A percentile compares a stretch with the other conserved stretches of the same genome.
Conservation (phyloP, 331 rosid genomes). For the Rhamnella rubrinervis region DNA sequence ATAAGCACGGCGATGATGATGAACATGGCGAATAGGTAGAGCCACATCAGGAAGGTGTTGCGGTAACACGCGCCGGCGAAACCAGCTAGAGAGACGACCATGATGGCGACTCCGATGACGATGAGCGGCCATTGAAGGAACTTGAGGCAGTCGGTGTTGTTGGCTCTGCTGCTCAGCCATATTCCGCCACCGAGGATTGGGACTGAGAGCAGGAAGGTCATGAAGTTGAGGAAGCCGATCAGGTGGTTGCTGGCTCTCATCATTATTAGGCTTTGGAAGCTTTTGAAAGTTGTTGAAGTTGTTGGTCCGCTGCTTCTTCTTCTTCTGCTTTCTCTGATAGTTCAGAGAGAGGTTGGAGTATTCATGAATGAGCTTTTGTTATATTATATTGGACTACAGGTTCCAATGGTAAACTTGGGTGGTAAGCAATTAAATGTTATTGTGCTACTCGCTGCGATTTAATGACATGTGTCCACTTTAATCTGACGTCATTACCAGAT, state of each 20-base stretch:
- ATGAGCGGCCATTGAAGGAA: slow-evolving; percentile 97
- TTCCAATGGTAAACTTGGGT: neutral
- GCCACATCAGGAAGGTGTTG: slow-evolving; percentile 66
- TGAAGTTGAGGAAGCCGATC: slow-evolving; percentile 74
- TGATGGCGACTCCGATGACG: slow-evolving; percentile 59
- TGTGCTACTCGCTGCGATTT: slow-evolving; percentile 11
- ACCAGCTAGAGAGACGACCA: slow-evolving; percentile 77
- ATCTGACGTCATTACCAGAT: neutral
- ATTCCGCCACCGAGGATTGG: slow-evolving; percentile 92
- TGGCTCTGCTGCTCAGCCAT: slow-evolving; percentile 88
- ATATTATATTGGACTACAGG: no score
- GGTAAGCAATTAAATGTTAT: neutral
- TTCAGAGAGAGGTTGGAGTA: neutral
- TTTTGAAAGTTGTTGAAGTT: neutral
- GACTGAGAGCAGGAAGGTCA: slow-evolving; percentile 76
- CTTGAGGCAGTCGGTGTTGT: slow-evolving; percentile 79
- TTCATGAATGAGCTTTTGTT: no score
- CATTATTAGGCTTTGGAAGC: neutral
- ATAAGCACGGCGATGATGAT: slow-evolving; percentile 59
- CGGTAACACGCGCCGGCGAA: slow-evolving; percentile 88
- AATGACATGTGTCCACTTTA: slow-evolving; percentile 6
- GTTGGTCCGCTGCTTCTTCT: neutral
- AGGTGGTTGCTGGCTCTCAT: slow-evolving; percentile 83
- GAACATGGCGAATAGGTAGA: slow-evolving; percentile 81
- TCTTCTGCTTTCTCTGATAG: no score